Base-by-base conservation (phyloP, 2,329 filamentous ascomycete species). In the Phialemoniopsis sp. region DNA sequence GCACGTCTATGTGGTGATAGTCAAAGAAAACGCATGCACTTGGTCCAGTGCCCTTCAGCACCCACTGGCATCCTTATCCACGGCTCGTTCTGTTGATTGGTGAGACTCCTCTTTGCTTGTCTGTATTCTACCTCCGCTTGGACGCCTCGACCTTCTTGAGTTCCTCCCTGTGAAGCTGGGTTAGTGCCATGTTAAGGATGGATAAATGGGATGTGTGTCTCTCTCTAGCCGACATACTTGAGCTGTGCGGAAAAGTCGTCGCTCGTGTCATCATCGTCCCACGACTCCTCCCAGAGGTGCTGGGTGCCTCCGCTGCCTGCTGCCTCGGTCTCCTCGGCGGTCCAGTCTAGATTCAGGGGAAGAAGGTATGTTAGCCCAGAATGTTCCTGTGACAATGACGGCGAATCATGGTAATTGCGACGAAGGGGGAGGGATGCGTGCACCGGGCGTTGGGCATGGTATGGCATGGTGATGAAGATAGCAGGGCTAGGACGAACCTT, bases 261-360 rank as follows among this genome's bases (percentile, higher is more conserved):
- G 55, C 78, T 93, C 50, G 89, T 93, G 67, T 97, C 93, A 62
- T 97, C 91, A 58, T 98, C 93, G 59, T 98, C 93, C 93, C 93
- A 98, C 74, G 89, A 96, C 75, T 98, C 93, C 67, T 98, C 93
- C 93, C 93, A 98, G 39, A 98, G 73, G 69, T 97, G 90, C 62
- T 77, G 69, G 56, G 82, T 83, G 52, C 71, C 80, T 45, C 74
- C 80, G 55, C 77, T 74, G 41, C 39, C 38, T 2, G 85, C 86
- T 40, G 83, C 85, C 60, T 96, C 89, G 45, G 88, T 88, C 59
- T 95, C 90, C 59, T 95, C 89, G 63, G 89, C 83, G 38, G 83
- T 75, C 93, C 93, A 98, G 67, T 97, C 93, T 95, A 53, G 46
- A 15, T 36, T n/a, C n/a, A n/a, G n/a, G n/a, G 17, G 18, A 15